These are phyloP conservation scores for Hypoxylon crocopeplum DNA, from an alignment of 495 filamentous ascomycete species.

Conservation along the genomic window DNA sequence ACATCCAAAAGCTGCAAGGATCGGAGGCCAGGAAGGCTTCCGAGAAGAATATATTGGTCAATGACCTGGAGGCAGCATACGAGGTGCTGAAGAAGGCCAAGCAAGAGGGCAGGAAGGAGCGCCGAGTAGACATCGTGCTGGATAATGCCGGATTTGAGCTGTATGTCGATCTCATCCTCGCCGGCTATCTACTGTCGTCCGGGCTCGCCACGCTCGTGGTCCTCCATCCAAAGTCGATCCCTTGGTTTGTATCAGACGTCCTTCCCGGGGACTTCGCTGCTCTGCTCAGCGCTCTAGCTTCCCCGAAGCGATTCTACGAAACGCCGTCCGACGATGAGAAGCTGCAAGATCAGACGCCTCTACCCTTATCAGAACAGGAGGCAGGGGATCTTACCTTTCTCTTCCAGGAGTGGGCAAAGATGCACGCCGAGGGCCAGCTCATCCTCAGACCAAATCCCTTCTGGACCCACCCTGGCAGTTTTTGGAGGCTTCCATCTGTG, in stretches of 20 bases:
- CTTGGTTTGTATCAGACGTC: conserved; percentile 98
- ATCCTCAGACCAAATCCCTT: conserved; percentile 80
- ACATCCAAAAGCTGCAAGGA: conserved; percentile 95
- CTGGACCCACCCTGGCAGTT: conserved; percentile 87
- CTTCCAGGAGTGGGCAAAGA: conserved; percentile 77
- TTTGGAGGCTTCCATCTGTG: conserved; percentile 79
- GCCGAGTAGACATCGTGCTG: conserved; percentile 88
- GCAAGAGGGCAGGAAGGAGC: conserved; percentile 59
- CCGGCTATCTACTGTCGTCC: conserved; percentile 82
- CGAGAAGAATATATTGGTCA: conserved; percentile 88
- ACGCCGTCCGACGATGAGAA: conserved; percentile 71
- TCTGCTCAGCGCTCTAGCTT: conserved; percentile 76
- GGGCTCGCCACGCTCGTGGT: conserved; percentile 85
- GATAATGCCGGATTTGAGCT: conserved; percentile 98
- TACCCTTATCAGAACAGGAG: conserved; percentile 70
- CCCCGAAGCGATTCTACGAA: conserved; percentile 77
- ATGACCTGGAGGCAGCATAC: conserved; percentile 80
- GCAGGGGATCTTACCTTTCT: conserved; percentile 72
- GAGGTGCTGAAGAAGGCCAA: conserved; percentile 70
- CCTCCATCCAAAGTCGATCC: conserved; percentile 92
- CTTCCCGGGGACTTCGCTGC: conserved; percentile 81
- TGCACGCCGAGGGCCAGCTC: conserved; percentile 83
- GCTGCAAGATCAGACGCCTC: conserved; percentile 58
- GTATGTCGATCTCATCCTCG: conserved; percentile 90
- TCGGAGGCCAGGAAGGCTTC: conserved; percentile 80